Evolutionary conservation across 305 asterid genomes (phyloP), one percentile per base, ranked within the genome.

Genomic region (Fraxinus baroniana): DNA sequence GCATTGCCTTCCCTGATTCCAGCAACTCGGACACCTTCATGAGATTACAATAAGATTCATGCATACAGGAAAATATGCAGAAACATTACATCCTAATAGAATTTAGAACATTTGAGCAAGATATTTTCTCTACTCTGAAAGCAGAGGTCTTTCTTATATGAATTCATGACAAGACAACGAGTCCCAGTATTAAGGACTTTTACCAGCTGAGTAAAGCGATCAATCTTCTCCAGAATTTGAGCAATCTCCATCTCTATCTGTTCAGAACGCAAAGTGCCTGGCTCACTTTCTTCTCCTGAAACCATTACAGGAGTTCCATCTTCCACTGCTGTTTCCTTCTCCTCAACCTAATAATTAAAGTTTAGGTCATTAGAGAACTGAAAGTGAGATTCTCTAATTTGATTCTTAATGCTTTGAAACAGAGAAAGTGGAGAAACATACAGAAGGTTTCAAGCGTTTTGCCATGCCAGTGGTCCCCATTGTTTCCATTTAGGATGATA

Each of bases 1-100:
- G 91, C 97, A 92, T 88, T 7, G 92, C 84, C 93, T 93, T 95
- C 90, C 97, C 98, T 55, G 97, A 94, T 81, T 94, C 98, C 83
- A 93, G 92, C 86, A 95, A 90, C 88, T 93, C 97, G 2, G 97
- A 95, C 80, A 92, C 95, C 98, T 94, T 83, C 60, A 85, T 39
- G 20, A 74, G 80, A 79, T 78, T 81, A 86, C 66, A 80, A 75
- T 78, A 81, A 84, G 78, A 87, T 15, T n/a, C 72, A 80, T 30
- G 73, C 33, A 64, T 80, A 72, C 39, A 37, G 81, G 74, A 49
- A 78, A 44, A 22, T 24, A 60, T 83, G 76, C 55, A 78, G 74
- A 80, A 82, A 75, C 7, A 7, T 30, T 33, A 60, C 39, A 39
- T 80, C 44, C 18, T 57, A 68, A 24, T 76, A 76, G 12, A 78